Percentiles rank a stretch among this genome's conserved stretches.
Conservation (phyloP, 2,329 filamentous ascomycete genomes). For the Neonectria faginata region DNA sequence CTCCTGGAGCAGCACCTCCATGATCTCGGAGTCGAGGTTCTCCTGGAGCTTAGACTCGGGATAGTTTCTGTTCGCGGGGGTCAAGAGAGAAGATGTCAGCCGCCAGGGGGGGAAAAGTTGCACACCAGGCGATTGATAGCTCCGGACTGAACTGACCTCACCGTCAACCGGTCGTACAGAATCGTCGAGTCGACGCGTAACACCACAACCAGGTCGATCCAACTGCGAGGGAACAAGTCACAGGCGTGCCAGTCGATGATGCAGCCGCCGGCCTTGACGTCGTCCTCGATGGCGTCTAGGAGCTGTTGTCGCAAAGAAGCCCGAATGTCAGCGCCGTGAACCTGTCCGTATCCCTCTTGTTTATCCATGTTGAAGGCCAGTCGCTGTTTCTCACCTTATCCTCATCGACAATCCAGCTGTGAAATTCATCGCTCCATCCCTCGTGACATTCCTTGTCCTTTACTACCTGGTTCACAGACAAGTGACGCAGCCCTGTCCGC, state of each 20-base stretch:
- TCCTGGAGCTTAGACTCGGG: conserved; percentile 90
- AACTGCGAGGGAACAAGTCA: conserved; percentile 91
- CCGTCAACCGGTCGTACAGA: conserved; percentile 85
- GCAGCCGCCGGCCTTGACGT: conserved; percentile 81
- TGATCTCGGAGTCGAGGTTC: conserved; percentile 97
- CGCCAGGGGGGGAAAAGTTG: background rate
- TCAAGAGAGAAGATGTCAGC: conserved; percentile 3
- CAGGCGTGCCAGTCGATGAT: conserved; percentile 99
- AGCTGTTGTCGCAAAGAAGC: conserved; percentile 62
- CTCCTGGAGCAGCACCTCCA: conserved; percentile 93
- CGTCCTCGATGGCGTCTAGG: conserved; percentile 88
- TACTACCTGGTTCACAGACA: conserved; percentile 91
- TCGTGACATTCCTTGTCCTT: conserved; percentile 91
- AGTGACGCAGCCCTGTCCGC: conserved; percentile 80
- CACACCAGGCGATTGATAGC: background rate
- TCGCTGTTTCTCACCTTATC: conserved; percentile 75
- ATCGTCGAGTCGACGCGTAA: conserved; percentile 82
- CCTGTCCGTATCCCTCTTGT: background rate
- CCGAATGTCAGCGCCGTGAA: conserved; percentile 24
- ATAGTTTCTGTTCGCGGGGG: conserved; percentile 71
- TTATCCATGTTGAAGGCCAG: background rate
- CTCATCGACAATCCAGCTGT: conserved; percentile 95
- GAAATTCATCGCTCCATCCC: conserved; percentile 85
- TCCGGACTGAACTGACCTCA: conserved; percentile 65
- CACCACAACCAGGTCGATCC: conserved; percentile 96